Conservation (phyloP, 2,329 filamentous ascomycete species). For the Spiromastix sp. region DNA sequence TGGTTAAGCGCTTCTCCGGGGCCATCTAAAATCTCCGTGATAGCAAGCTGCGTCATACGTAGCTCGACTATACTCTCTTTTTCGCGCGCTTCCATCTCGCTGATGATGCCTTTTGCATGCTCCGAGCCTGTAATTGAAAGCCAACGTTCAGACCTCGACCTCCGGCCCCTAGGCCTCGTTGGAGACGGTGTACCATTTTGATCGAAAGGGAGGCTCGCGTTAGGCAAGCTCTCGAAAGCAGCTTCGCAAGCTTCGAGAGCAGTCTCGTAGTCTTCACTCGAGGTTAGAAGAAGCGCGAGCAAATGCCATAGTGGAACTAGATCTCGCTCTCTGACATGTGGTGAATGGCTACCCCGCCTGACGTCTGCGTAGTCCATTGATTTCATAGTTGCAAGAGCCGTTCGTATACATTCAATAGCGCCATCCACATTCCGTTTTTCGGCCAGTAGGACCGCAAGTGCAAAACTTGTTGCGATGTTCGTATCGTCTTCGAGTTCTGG, state of each 20-base stretch:
- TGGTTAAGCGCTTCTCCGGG: slow-evolving; percentile 79
- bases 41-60: slow-evolving; percentile 84
- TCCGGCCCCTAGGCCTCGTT: slow-evolving; percentile 16
- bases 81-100: slow-evolving; percentile 73
- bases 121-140: slow-evolving; percentile 3
- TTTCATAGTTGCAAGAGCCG: slow-evolving; percentile 49
- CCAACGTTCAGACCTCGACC: slow-evolving; percentile 11
- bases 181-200: slow-evolving; percentile 38
- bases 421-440: slow-evolving; percentile 71
- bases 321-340: slow-evolving; percentile 32
- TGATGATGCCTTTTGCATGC: slow-evolving; percentile 46
- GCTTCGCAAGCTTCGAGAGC: slow-evolving; percentile 78
- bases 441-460: slow-evolving; percentile 72
- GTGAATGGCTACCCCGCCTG: slow-evolving; percentile 17
- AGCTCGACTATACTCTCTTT: slow-evolving; percentile 84
- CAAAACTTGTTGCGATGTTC: slow-evolving; percentile 69
- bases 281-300: slow-evolving; percentile 72
- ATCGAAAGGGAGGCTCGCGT: slow-evolving; percentile 60
- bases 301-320: slow-evolving; percentile 87
- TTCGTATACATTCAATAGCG: slow-evolving; percentile 74
- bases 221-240: slow-evolving; percentile 80
- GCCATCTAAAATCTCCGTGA: slow-evolving; percentile 75
- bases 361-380: slow-evolving; percentile 21
- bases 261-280: slow-evolving; percentile 71
- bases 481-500: slow-evolving; percentile 54